Conservation (phyloP, 2,329 filamentous ascomycete species). For the Calonectria hongkongensis region DNA sequence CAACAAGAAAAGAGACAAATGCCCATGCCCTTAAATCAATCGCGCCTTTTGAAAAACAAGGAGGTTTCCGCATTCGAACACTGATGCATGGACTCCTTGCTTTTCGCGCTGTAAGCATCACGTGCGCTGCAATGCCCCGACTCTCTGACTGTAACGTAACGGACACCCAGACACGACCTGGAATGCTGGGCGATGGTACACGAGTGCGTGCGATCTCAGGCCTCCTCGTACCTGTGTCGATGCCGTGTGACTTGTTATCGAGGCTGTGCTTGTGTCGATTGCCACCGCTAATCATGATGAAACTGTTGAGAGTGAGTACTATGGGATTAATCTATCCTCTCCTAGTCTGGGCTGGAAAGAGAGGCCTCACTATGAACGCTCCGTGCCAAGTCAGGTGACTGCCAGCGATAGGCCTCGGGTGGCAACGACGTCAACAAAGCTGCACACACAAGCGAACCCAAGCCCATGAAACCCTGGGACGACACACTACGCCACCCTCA, state of each 20-base stretch:
- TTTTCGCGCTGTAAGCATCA: constrained; percentile 13
- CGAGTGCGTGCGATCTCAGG: constrained; percentile 21
- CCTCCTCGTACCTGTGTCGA: constrained; percentile 3
- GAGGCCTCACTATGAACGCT: constrained; percentile 26
- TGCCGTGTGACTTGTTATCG: constrained; percentile 18
- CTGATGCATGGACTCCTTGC: constrained; percentile 5
- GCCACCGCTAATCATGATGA: constrained; percentile 19
- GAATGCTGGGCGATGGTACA: constrained; percentile 10
- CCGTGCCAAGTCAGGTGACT: constrained; percentile 14
- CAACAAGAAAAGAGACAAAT: background rate
- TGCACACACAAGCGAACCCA: background rate
- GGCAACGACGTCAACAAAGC: constrained; percentile 31
- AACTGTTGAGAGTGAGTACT: constrained; percentile 12
- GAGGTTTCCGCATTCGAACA: constrained; percentile 11
- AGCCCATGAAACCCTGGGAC: background rate
- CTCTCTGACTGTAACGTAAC: constrained; percentile 13
- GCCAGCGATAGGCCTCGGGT: background rate
- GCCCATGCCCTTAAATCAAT: constrained; percentile 11
- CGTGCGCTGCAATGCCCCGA: constrained; percentile 9
- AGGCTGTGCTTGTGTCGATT: background rate
- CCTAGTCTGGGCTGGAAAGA: constrained; percentile 13
- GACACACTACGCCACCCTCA: constrained; percentile 27
- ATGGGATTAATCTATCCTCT: constrained; percentile 14
- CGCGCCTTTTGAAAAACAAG: background rate
- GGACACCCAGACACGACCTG: background rate